These are phyloP conservation scores for Corrigiola litoralis DNA, from an alignment of 179 eudicot genomes.

Conservation along the genomic window DNA sequence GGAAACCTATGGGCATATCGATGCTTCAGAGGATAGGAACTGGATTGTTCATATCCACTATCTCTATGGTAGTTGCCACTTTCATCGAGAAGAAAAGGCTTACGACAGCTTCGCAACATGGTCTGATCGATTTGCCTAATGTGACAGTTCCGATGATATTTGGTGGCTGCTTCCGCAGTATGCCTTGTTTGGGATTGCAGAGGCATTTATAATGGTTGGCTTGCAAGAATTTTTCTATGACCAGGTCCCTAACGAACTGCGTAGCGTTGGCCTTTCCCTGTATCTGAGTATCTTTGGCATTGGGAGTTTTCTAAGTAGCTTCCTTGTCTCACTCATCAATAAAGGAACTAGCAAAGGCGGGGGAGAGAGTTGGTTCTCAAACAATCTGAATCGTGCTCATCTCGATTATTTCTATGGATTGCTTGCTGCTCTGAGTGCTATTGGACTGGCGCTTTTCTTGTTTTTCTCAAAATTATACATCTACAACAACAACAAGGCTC, in stretches of 20 bases:
- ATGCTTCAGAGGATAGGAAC: constrained; percentile 53
- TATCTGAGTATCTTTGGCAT: constrained; percentile 44
- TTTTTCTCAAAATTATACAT: constrained; percentile 35
- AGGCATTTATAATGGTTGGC: constrained; percentile 49
- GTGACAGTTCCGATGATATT: constrained; percentile 46
- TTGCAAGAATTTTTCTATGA: constrained; percentile 65
- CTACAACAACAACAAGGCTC: constrained; percentile 22
- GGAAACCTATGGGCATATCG: constrained; percentile 46
- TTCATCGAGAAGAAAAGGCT: constrained; percentile 40
- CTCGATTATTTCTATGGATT: constrained; percentile 62
- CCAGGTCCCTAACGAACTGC: constrained; percentile 47
- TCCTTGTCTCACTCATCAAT: constrained; percentile 38
- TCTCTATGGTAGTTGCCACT: constrained; percentile 42
- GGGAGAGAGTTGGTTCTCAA: constrained; percentile 43
- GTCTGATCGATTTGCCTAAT: constrained; percentile 40
- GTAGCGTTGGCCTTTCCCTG: constrained; percentile 46
- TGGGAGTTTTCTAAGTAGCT: constrained; percentile 43
- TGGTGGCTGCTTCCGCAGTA: constrained; percentile 63
- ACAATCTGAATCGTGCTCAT: constrained; percentile 49
- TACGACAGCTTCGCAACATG: constrained; percentile 29
- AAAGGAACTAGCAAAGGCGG: constrained; percentile 26
- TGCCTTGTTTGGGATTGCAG: constrained; percentile 34
- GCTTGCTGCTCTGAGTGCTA: constrained; percentile 40
- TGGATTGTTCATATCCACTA: constrained; percentile 44
- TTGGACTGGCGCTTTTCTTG: constrained; percentile 24